phyloP scores from a whole-genome alignment of 116 monocot genomes.

The Dioscorea cayenensis region DNA sequence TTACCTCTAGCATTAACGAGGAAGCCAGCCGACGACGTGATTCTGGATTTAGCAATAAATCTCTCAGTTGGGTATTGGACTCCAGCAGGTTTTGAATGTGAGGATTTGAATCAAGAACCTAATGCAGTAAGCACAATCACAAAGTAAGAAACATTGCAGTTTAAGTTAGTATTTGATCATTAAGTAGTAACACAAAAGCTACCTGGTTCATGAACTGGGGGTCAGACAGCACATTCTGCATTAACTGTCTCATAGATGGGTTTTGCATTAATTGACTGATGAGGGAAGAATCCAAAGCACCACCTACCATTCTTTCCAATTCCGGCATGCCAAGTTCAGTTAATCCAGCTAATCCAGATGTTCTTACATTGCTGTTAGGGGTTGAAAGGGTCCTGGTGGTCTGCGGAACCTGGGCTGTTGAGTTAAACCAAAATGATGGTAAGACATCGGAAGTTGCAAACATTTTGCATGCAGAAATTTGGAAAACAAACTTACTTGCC shows the following conservation, averaged over 20 bases:
- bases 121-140: background rate
- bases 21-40: slow-evolving; percentile 65
- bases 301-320: slow-evolving; percentile 51
- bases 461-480: background rate
- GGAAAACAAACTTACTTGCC: slow-evolving; percentile 25
- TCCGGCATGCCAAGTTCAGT: slow-evolving; percentile 56
- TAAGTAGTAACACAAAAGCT: background rate
- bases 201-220: slow-evolving; percentile 96
- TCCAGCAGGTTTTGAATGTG: slow-evolving; percentile 46
- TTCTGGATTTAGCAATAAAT: slow-evolving; percentile 80
- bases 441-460: background rate
- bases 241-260: slow-evolving; percentile 77
- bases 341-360: slow-evolving; percentile 45
- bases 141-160: slow-evolving; percentile 1
- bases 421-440: slow-evolving; percentile 3
- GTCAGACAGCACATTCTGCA: slow-evolving; percentile 78
- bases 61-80: slow-evolving; percentile 65
- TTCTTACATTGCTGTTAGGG: slow-evolving; percentile 29
- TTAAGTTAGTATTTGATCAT: background rate
- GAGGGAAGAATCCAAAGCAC: slow-evolving; percentile 43
- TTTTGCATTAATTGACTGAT: slow-evolving; percentile 75
- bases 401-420: slow-evolving; percentile 34
- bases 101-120: slow-evolving; percentile 59
- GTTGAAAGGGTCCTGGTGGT: slow-evolving; percentile 29
- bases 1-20: slow-evolving; percentile 68